Conservation (phyloP, 2,329 filamentous ascomycete genomes). For the Calonectria hongkongensis region DNA sequence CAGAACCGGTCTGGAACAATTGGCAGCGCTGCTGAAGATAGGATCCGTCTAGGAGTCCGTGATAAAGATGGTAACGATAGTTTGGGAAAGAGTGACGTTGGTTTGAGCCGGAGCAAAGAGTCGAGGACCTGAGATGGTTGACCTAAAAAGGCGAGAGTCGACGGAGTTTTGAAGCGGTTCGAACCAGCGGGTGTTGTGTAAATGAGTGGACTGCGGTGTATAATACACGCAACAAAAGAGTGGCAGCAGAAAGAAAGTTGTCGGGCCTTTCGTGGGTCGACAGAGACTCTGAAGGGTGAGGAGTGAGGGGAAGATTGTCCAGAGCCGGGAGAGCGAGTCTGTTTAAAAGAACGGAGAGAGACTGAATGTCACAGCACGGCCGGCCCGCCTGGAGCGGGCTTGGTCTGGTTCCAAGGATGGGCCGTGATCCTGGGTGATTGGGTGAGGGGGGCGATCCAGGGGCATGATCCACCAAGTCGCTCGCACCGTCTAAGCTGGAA, state of each 20-base stretch:
- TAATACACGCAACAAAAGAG: constrained; percentile 57
- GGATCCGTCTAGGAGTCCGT: constrained; percentile 54
- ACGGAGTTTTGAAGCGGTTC: constrained; percentile 54
- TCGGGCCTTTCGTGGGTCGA: constrained; percentile 54
- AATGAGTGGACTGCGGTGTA: constrained; percentile 60
- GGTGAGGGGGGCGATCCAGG: constrained; percentile 37
- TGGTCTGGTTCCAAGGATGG: constrained; percentile 25
- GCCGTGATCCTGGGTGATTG: constrained; percentile 39
- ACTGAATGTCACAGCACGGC: constrained; percentile 34
- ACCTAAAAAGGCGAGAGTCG: constrained; percentile 44
- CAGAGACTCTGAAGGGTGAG: constrained; percentile 54
- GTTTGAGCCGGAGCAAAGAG: constrained; percentile 46
- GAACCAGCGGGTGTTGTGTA: constrained; percentile 50
- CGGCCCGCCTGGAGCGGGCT: constrained; percentile 29
- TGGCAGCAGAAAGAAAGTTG: constrained; percentile 48
- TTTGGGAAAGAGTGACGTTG: constrained; percentile 49
- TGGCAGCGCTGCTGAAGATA: constrained; percentile 50
- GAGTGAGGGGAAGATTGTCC: constrained; percentile 46
- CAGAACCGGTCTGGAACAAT: constrained; percentile 54
- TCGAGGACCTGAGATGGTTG: constrained; percentile 42
- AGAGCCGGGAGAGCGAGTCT: constrained; percentile 50
- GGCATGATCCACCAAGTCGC: constrained; percentile 33
- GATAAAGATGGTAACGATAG: constrained; percentile 36
- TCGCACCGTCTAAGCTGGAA: constrained; percentile 34
- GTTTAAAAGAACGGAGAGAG: constrained; percentile 56